Percentiles rank a stretch among this genome's conserved stretches.
Evolutionary conservation across 2,329 filamentous ascomycete genomes (phyloP).

Genomic region (Trichophyton equinum): DNA sequence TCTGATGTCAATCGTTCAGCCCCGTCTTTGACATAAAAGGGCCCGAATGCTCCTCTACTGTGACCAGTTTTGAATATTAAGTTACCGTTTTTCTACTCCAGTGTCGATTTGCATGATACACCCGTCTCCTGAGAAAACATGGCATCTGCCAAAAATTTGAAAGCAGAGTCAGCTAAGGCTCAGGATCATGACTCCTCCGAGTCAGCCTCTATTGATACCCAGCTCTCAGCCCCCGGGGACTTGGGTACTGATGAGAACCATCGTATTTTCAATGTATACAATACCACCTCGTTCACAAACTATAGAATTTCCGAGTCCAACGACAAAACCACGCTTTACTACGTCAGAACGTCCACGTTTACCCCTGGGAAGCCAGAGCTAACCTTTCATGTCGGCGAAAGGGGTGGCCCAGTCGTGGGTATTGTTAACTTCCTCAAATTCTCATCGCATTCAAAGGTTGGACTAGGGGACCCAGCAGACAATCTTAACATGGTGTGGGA

Average conservation of each 20-base stretch:
- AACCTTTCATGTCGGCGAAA: conserved; percentile 22
- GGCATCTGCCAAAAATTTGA: background rate
- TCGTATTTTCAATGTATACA: conserved; percentile 10
- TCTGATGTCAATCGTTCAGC: background rate
- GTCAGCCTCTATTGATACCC: background rate
- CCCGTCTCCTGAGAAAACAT: background rate
- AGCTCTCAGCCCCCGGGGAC: background rate
- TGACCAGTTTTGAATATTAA: background rate
- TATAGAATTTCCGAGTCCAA: conserved; percentile 7
- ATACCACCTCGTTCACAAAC: conserved; percentile 6
- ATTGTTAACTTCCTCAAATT: conserved; percentile 25
- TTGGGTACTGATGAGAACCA: background rate
- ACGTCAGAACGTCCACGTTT: conserved; percentile 20
- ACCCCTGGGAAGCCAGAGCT: conserved; percentile 25
- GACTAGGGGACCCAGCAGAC: conserved; percentile 21
- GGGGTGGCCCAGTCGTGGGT: conserved; percentile 19
- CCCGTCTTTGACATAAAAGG: background rate
- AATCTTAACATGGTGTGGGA: conserved; percentile 19
- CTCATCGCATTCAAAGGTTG: conserved; percentile 23
- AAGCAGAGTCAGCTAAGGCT: background rate
- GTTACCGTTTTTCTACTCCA: background rate
- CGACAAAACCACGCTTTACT: conserved; percentile 12
- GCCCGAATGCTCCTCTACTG: background rate
- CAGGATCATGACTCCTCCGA: background rate
- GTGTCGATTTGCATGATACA: no score